Evolutionary conservation across 805 yeast species (phyloP).

Genomic region (Candida broadrunensis): DNA sequence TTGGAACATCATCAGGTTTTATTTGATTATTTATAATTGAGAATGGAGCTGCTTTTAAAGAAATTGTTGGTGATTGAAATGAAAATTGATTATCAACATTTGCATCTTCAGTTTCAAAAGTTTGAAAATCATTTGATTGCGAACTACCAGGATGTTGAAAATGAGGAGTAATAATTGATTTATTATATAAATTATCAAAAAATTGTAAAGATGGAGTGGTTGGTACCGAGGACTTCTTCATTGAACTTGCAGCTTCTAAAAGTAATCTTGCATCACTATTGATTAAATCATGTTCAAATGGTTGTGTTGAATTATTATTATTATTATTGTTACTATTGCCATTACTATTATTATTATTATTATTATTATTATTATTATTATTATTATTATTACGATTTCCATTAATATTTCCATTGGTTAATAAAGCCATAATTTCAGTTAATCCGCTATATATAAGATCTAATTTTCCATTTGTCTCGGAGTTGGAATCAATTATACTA

Average conservation of each 20-base stretch:
- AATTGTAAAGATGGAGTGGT: constrained; percentile 1
- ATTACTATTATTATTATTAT: not conserved
- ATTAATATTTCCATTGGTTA: constrained; percentile 12
- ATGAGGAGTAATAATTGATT: not conserved
- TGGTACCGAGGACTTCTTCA: constrained; percentile 11
- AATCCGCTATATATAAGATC: constrained; percentile 33
- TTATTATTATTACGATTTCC: too few species aligned
- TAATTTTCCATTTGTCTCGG: constrained; percentile 17
- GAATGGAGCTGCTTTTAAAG: constrained; percentile 45
- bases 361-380: too few species aligned
- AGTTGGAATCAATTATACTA: not conserved
- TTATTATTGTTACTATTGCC: not conserved
- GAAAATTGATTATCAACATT: not conserved
- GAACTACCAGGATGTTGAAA: not conserved
- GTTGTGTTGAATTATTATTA: not conserved
- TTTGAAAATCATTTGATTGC: not conserved
- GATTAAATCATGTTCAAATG: constrained; percentile 1
- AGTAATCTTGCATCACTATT: constrained; percentile 21
- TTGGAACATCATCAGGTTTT: constrained; percentile 20
- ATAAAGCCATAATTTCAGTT: constrained; percentile 26
- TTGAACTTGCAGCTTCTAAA: constrained; percentile 24
- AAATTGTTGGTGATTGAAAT: constrained; percentile 2
- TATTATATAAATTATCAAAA: not conserved
- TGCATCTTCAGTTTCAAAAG: not conserved
- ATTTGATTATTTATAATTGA: constrained; percentile 34